These are phyloP conservation scores for Cerioporus squamosus DNA, from an alignment of 1,284 basidiomycete genomes.

Conservation along the genomic window DNA sequence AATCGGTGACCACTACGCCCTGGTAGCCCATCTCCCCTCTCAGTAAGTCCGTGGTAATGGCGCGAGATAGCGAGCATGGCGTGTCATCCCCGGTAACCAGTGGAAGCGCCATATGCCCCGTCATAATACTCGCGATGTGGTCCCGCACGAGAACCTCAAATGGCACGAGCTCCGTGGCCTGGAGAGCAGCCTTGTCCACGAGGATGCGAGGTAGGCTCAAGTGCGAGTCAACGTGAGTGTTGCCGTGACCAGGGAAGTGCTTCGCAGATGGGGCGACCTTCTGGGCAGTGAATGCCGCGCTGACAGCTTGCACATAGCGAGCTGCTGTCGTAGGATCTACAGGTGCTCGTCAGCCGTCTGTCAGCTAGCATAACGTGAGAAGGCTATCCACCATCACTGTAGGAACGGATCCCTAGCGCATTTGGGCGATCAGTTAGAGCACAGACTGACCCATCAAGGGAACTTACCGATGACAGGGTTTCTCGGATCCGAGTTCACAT, in stretches of 20 bases:
- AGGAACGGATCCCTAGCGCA: slow-evolving; percentile 65
- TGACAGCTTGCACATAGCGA: slow-evolving; percentile 50
- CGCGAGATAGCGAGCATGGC: slow-evolving; percentile 60
- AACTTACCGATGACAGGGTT: slow-evolving; percentile 72
- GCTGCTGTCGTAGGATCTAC: slow-evolving; percentile 59
- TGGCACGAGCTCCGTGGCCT: slow-evolving; percentile 57
- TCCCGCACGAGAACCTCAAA: slow-evolving; percentile 51
- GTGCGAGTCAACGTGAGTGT: slow-evolving; percentile 73
- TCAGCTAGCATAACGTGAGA: not conserved
- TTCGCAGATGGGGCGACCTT: slow-evolving; percentile 65
- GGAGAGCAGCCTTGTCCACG: slow-evolving; percentile 48
- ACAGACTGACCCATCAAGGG: not conserved
- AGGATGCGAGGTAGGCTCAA: slow-evolving; percentile 64
- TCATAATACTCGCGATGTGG: slow-evolving; percentile 63
- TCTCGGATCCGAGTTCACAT: slow-evolving; percentile 66
- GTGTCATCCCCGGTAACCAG: slow-evolving; percentile 52
- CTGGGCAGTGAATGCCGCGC: slow-evolving; percentile 48
- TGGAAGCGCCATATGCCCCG: slow-evolving; percentile 72
- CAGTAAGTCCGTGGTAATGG: slow-evolving; percentile 57
- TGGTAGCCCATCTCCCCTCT: slow-evolving; percentile 51
- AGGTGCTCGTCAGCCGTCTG: not conserved
- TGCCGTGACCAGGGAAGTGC: slow-evolving; percentile 77
- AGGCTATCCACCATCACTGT: slow-evolving; percentile 56
- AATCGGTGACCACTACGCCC: slow-evolving; percentile 69
- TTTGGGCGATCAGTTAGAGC: not conserved